phyloP scores from a whole-genome alignment of 2,329 filamentous ascomycete species.

The Fusarium compactum region DNA sequence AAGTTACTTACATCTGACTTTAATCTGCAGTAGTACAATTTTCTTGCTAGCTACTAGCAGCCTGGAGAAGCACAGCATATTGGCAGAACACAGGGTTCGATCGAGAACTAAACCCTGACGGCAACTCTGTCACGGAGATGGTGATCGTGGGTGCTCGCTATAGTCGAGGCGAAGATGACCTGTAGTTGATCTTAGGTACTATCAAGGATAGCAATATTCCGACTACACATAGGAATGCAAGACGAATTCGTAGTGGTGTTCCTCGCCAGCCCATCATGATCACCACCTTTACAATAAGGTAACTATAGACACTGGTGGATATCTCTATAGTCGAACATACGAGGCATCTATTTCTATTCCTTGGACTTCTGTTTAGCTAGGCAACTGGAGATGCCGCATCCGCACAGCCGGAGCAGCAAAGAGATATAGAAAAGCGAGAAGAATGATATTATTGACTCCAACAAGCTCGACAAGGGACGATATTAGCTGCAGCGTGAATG shows the following conservation, averaged over 20 bases:
- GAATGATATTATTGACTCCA: no score
- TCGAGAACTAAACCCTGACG: neutral
- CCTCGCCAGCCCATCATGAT: no score
- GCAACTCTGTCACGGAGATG: neutral
- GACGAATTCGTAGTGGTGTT: no score
- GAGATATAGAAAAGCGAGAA: no score
- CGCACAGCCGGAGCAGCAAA: no score
- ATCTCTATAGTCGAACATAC: no score
- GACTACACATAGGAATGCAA: no score
- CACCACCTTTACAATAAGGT: no score
- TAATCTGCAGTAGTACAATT: neutral
- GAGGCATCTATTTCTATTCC: no score
- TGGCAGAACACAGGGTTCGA: neutral
- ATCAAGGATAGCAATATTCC: neutral
- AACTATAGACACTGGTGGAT: no score
- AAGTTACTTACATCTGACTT: neutral
- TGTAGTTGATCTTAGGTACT: neutral
- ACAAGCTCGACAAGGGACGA: neutral
- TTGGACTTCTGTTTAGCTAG: no score
- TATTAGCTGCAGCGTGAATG: fast-evolving
- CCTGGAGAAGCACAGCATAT: neutral
- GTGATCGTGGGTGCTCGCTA: neutral
- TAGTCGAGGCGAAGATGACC: neutral
- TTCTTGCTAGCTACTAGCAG: neutral
- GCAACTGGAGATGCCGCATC: no score